These are phyloP conservation scores for Penicillium coffeae DNA, from an alignment of 495 filamentous ascomycete genomes.

Conservation along the genomic window DNA sequence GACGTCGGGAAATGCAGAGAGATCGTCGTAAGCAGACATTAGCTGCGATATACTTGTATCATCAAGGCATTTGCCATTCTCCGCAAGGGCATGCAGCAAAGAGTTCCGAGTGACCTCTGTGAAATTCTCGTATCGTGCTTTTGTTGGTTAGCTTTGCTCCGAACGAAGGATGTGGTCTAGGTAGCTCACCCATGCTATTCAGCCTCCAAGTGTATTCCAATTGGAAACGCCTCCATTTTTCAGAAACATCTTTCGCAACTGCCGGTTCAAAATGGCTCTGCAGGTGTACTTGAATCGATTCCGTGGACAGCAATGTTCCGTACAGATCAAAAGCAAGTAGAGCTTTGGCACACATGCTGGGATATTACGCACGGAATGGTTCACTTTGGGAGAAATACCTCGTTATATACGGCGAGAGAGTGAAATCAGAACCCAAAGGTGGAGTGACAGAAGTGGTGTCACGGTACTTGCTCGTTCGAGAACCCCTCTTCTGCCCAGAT, in stretches of 20 bases:
- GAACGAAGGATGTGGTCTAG: not conserved
- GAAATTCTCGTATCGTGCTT: slow-evolving; percentile 63
- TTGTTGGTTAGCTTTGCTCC: not conserved
- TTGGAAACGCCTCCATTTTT: slow-evolving; percentile 59
- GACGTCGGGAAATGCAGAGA: slow-evolving; percentile 70
- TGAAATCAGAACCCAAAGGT: too few species aligned
- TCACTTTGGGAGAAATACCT: not conserved
- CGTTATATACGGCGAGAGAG: not conserved
- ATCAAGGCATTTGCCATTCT: slow-evolving; percentile 45
- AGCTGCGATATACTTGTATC: slow-evolving; percentile 40
- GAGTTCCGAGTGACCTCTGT: slow-evolving; percentile 58
- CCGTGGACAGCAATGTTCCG: slow-evolving; percentile 67
- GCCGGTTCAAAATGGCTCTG: slow-evolving; percentile 47
- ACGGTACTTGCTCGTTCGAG: too few species aligned
- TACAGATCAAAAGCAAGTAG: slow-evolving; percentile 74
- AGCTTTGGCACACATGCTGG: slow-evolving; percentile 18
- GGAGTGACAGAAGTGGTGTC: too few species aligned
- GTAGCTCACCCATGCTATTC: slow-evolving; percentile 67
- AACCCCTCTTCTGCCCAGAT: too few species aligned
- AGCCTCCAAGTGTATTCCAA: slow-evolving; percentile 81
- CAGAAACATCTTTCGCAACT: slow-evolving; percentile 49
- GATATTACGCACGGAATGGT: not conserved
- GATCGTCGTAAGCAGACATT: slow-evolving; percentile 63
- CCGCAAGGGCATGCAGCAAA: slow-evolving; percentile 59
- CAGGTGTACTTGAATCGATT: slow-evolving; percentile 57